Conservation (phyloP, 179 eudicot genomes). For the Silene noctiflora region DNA sequence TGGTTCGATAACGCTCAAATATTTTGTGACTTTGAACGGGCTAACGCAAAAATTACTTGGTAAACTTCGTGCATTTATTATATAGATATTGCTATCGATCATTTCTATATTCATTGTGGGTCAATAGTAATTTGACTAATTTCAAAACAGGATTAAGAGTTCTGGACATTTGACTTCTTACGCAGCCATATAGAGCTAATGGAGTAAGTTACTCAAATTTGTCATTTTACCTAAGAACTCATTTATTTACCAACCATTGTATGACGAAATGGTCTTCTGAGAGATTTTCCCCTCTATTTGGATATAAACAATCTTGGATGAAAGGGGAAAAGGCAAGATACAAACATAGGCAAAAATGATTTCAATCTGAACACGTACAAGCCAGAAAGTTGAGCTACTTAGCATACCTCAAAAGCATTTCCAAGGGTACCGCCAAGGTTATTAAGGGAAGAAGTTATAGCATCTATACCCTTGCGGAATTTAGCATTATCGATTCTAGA, state of each 20-base stretch:
- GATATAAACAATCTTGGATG: not conserved
- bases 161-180: not conserved
- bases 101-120: not conserved
- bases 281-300: not conserved
- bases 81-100: not conserved
- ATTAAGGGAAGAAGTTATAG: constrained; percentile 71
- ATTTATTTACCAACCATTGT: not conserved
- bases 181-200: not conserved
- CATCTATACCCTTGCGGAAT: constrained; percentile 71
- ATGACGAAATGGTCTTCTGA: not conserved
- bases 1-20: not conserved
- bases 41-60: not conserved
- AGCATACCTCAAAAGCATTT: constrained; percentile 79
- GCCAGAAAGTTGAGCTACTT: not conserved
- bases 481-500: constrained; percentile 54
- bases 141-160: not conserved
- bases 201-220: not conserved
- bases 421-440: constrained; percentile 74
- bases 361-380: not conserved
- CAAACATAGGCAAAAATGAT: constrained; percentile 3
- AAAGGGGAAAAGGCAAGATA: not conserved
- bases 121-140: not conserved
- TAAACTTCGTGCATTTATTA: not conserved
- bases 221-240: not conserved
- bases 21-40: not conserved